A percentile compares a stretch with the other conserved stretches of the same genome.
phyloP scores from a whole-genome alignment of 2,329 filamentous ascomycete species.

The Microcyclospora tardicrescens region DNA sequence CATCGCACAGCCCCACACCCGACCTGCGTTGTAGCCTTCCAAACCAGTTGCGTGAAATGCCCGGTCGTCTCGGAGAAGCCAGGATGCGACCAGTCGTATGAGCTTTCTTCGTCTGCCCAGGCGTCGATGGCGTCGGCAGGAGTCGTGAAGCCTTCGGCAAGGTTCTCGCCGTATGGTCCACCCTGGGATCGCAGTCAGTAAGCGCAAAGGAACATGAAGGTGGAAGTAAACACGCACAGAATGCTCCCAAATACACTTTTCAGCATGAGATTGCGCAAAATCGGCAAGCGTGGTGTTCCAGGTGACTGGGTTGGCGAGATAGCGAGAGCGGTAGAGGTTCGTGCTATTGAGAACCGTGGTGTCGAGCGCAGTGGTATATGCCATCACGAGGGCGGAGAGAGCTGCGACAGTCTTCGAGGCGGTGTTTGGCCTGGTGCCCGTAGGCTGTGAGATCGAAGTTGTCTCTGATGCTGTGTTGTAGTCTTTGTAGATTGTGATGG shows the following conservation, averaged over 20 bases:
- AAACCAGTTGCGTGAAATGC: conserved; percentile 24
- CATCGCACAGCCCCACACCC: conserved; percentile 18
- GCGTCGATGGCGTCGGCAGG: conserved; percentile 16
- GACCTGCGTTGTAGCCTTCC: conserved; percentile 18
- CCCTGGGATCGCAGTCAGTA: conserved; percentile 6
- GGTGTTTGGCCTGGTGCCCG: too few relatives aligned
- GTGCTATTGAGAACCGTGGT: conserved; percentile 17
- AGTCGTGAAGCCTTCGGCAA: conserved; percentile 15
- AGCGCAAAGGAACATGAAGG: neutral
- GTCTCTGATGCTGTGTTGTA: too few relatives aligned
- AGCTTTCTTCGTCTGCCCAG: conserved; percentile 19
- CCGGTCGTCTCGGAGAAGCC: conserved; percentile 17
- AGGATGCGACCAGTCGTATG: conserved; percentile 16
- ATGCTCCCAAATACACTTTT: conserved; percentile 20
- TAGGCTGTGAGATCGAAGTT: too few relatives aligned
- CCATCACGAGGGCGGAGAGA: too few relatives aligned
- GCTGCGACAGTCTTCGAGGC: too few relatives aligned
- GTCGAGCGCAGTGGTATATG: too few relatives aligned
- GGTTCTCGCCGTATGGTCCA: conserved; percentile 22
- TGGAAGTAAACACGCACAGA: conserved; percentile 10
- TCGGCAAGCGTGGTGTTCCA: conserved; percentile 18
- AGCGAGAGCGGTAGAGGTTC: conserved; percentile 17
- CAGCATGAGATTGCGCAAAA: conserved; percentile 16
- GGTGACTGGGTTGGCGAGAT: conserved; percentile 11
- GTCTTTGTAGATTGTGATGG: conserved; percentile 6